Base-by-base conservation (phyloP, 768 basidiomycete genomes). In the Russula dissimulans region DNA sequence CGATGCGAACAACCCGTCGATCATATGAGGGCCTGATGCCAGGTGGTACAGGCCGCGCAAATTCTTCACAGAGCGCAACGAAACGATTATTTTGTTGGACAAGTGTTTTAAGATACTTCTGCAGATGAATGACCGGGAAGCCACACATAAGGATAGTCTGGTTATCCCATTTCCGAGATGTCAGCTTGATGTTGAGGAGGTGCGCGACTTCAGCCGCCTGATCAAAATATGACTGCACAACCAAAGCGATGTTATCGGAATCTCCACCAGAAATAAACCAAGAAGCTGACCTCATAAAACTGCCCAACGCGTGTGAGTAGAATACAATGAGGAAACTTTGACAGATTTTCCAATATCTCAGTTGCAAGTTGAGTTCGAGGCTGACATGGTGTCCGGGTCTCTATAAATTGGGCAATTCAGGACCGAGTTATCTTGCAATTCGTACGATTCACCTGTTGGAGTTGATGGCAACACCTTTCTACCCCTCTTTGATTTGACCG, bases 21-120 rank as follows among this genome's bases (percentile, higher is more conserved):
- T 91, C 85, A 62, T 91, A 90, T 45, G 76, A 76, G 38, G 79
- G 79, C 65, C 82, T 84, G 46, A 75, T 73, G 10, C 83, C 83
- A 1, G 72, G 56, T 2, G 71, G 66, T 8, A 74, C 70, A 51
- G 74, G 71, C 6, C 76, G 78, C 49, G 81, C 83, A 70, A 91
- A 94, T 71, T 98, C 95, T 71, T 98, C 95, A 69, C 95, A 95
- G 72, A 97, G 78, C 36, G 95, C 94, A 12, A 97, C 93, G 66
- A 89, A 93, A 26, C 85, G 85, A 50, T 84, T 85, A 62, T 91
- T 79, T 62, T 86, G 81, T 70, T 92, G 87, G 5, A 98, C 87
- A 39, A 97, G 77, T 17, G 84, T 76, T 71, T 91, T 95, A 69
- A 97, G 79, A 72, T 95, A 79, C 69, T 88, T 92, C 75, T 91